Evolutionary conservation across 176 grass and related monocot genomes (phyloP).

Genomic region (Olyra latifolia): DNA sequence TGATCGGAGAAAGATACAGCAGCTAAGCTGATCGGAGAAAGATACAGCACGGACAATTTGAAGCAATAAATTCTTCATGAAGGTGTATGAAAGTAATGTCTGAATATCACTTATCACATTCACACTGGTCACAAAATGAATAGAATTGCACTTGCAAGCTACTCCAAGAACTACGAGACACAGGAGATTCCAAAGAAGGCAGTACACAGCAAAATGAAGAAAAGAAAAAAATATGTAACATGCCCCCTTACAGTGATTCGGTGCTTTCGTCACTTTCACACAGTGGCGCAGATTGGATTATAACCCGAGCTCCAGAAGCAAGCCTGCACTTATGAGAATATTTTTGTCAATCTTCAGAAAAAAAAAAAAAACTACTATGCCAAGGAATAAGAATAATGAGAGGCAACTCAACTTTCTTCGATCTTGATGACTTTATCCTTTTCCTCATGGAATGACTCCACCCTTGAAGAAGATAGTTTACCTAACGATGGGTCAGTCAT

Average conservation of each 20-base stretch:
- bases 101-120: constrained; percentile 45
- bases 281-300: constrained; percentile 72
- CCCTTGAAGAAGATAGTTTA: constrained; percentile 67
- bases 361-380: background rate
- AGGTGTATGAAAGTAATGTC: constrained; percentile 34
- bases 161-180: constrained; percentile 32
- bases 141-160: constrained; percentile 31
- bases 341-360: constrained; percentile 40
- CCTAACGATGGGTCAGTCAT: constrained; percentile 56
- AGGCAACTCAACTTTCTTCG: constrained; percentile 94
- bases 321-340: constrained; percentile 62
- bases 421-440: constrained; percentile 88
- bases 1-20: background rate
- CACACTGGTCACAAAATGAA: constrained; percentile 52
- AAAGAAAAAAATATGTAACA: constrained; percentile 29
- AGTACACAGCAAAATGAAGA: constrained; percentile 32
- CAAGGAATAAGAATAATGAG: constrained; percentile 18
- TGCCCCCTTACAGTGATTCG: constrained; percentile 57
- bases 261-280: constrained; percentile 72
- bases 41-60: background rate
- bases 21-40: background rate
- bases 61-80: constrained; percentile 30
- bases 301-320: constrained; percentile 94
- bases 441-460: constrained; percentile 77
- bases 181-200: constrained; percentile 33